Evolutionary conservation across 805 yeast species (phyloP).

Genomic region (Yarrowia sp.): DNA sequence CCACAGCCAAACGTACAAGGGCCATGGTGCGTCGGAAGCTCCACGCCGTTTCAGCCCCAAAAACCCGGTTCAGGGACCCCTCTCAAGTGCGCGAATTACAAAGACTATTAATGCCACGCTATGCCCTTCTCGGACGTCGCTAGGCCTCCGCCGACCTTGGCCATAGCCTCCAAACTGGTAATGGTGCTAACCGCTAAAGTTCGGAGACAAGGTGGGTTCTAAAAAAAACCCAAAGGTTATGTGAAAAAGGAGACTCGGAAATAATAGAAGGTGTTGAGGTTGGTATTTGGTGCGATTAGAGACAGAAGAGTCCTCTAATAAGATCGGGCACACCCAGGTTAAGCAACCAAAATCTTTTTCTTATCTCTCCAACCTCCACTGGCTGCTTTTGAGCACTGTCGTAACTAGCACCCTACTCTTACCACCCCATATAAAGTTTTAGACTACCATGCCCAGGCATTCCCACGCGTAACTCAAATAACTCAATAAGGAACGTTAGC

Average conservation of each 20-base stretch:
- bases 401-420: not conserved
- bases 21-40: too few relatives aligned
- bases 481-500: not conserved
- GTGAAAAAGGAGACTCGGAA: not conserved
- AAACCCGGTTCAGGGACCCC: not conserved
- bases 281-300: too few relatives aligned
- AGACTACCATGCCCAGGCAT: slow-evolving; percentile 19
- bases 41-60: not conserved
- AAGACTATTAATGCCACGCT: not conserved
- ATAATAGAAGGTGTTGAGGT: not conserved
- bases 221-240: slow-evolving; percentile 1
- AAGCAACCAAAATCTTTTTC: not conserved
- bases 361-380: not conserved
- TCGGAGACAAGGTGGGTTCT: slow-evolving; percentile 12
- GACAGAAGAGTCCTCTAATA: too few relatives aligned
- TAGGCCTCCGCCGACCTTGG: not conserved
- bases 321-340: too few relatives aligned
- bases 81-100: not conserved
- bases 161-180: not conserved
- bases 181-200: not conserved
- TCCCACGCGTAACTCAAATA: slow-evolving; percentile 23
- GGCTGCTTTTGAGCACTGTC: not conserved
- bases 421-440: not conserved
- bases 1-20: not conserved
- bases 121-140: not conserved